A percentile compares a stretch with the other conserved stretches of the same genome.
phyloP scores from a whole-genome alignment of 1,139 yeast genomes.

The Diutina scorzettiae region DNA sequence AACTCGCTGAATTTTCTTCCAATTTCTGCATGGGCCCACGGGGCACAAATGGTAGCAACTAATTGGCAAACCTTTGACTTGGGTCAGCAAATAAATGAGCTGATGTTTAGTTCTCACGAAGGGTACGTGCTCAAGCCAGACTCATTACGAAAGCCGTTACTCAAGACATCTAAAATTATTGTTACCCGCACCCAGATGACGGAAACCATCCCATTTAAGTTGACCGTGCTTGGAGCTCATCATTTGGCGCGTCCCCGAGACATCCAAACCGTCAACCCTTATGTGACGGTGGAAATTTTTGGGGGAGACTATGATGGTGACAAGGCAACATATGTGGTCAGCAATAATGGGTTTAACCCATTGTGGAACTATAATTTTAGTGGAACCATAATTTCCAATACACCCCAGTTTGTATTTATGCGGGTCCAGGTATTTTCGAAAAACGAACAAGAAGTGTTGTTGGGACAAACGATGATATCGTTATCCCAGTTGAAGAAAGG shows the following conservation, averaged over 20 bases:
- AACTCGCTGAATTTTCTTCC: slow-evolving; percentile 78
- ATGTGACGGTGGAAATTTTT: slow-evolving; percentile 42
- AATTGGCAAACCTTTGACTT: slow-evolving; percentile 92
- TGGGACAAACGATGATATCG: slow-evolving; percentile 30
- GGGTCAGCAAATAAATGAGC: slow-evolving; percentile 85
- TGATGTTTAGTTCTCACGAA: slow-evolving; percentile 53
- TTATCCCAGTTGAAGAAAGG: slow-evolving; percentile 55
- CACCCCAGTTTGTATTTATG: slow-evolving; percentile 22
- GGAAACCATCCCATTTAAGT: slow-evolving; percentile 12
- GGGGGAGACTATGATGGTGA: slow-evolving; percentile 21
- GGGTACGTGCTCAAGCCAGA: slow-evolving; percentile 78
- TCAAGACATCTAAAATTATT: slow-evolving; percentile 12
- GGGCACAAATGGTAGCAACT: slow-evolving; percentile 91
- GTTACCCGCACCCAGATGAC: not conserved
- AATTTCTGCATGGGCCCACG: slow-evolving; percentile 65
- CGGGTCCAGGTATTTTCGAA: slow-evolving; percentile 20
- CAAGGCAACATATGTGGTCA: slow-evolving; percentile 15
- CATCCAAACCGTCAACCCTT: slow-evolving; percentile 39
- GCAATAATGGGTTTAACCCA: slow-evolving; percentile 77
- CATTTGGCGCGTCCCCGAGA: slow-evolving; percentile 60
- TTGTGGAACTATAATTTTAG: slow-evolving; percentile 52
- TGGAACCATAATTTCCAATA: slow-evolving; percentile 29
- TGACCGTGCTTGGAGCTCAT: slow-evolving; percentile 70
- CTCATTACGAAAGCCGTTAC: slow-evolving; percentile 23
- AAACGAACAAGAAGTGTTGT: slow-evolving; percentile 13